Base-by-base conservation (phyloP, 2,329 filamentous ascomycete genomes). In the Pseudogymnoascus destructans region DNA sequence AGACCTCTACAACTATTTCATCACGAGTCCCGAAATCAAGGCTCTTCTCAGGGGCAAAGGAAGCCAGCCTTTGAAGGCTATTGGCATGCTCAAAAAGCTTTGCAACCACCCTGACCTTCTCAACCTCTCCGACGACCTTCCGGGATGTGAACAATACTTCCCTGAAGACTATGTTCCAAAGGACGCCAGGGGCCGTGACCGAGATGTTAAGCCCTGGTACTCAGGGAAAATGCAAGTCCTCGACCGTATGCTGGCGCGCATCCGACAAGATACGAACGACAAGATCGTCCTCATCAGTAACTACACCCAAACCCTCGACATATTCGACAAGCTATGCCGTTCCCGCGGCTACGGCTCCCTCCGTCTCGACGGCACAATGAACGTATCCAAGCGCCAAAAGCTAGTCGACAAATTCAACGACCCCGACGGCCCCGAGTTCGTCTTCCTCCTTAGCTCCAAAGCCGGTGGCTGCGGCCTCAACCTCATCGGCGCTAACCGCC, bases 211-310 rank as follows among this genome's bases (percentile, higher is more conserved):
- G 70, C 82, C 90, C 1, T 95, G 88, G 88, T 96, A 96, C 70
- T 96, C 91, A 1, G 95, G 93, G 55, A 98, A 98, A 72, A 96
- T 98, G 90, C 84, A 89, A 66, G 93, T 98, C 2, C 81, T 98
- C n/a, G 93, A 96, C 68, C 85, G 91, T 59, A 98, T 98, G 95
- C 81, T 98, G 55, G 89, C 91, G 32, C 86, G 92, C 25, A 98
- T 98, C 65, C 88, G 89, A 13, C 85, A 91, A 66, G 92, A 97
- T 67, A 97, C 93, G 0, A 96, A 95, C 66, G 93, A 98, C 79
- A 98, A 98, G 73, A 98, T 98, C 66, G 93, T 98, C 10, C 81
- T 98, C 59, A 98, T 98, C 71, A 95, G 89, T 72, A 98, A 98
- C 69, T 98, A 97, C 73, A 98, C 93, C 0, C 87, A 93, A 66